phyloP scores from a whole-genome alignment of 345 rosid species.

The Capsella bursapastoris region DNA sequence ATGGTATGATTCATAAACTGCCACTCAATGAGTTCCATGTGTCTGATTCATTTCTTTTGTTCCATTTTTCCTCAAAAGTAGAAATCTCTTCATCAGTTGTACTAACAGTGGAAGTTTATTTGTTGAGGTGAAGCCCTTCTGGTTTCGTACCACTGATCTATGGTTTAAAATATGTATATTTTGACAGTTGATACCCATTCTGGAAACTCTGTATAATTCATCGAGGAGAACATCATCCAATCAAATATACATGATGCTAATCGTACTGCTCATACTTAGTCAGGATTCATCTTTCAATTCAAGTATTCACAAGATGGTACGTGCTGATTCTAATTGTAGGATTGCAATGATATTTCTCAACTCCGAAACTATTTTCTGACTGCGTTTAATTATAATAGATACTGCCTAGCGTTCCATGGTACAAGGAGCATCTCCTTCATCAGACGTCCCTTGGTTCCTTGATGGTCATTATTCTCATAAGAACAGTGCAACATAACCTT shows the following conservation, averaged over 20 bases:
- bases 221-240: slow-evolving; percentile 86
- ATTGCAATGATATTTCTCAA: slow-evolving; percentile 14
- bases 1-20: slow-evolving; percentile 62
- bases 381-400: slow-evolving; percentile 54
- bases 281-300: slow-evolving; percentile 96
- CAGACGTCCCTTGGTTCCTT: slow-evolving; percentile 96
- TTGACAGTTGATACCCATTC: slow-evolving; percentile 88
- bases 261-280: slow-evolving; percentile 95
- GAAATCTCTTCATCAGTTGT: slow-evolving; percentile 14
- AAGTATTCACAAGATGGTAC: slow-evolving; percentile 91
- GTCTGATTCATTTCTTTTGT: slow-evolving; percentile 10
- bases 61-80: slow-evolving; percentile 2
- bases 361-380: slow-evolving; percentile 25
- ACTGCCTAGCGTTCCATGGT: slow-evolving; percentile 92
- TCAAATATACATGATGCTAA: slow-evolving; percentile 96
- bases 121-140: slow-evolving; percentile 20
- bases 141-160: slow-evolving; percentile 16
- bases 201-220: slow-evolving; percentile 87
- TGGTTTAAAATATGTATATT: neutral
- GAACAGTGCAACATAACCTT: slow-evolving; percentile 95
- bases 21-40: slow-evolving; percentile 20
- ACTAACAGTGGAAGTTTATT: neutral
- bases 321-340: slow-evolving; percentile 28
- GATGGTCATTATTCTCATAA: slow-evolving; percentile 84
- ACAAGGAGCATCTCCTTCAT: slow-evolving; percentile 93